Conservation (phyloP, 805 yeast genomes). For the Ogataea populi-albae region DNA sequence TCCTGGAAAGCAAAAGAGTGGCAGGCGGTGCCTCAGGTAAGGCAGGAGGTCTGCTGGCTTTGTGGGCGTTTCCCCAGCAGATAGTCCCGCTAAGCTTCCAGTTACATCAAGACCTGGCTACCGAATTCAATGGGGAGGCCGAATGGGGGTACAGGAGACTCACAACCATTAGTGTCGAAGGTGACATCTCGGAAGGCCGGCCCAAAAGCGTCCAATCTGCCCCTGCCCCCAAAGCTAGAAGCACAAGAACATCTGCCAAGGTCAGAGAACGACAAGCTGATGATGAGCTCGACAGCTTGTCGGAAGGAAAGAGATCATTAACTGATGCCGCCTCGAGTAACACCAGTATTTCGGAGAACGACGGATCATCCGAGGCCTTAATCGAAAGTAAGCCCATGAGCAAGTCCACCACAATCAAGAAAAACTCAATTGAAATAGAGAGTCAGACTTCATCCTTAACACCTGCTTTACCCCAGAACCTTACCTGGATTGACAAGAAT, state of each 20-base stretch:
- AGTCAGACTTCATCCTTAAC: conserved; percentile 15
- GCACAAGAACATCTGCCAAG: conserved; percentile 5
- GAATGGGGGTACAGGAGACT: conserved; percentile 93
- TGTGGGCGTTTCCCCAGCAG: conserved; percentile 97
- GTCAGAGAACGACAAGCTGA: conserved; percentile 6
- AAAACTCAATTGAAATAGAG: conserved; percentile 35
- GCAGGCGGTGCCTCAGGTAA: conserved; percentile 98
- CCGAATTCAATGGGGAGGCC: conserved; percentile 73
- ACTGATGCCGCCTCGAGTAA: conserved; percentile 12
- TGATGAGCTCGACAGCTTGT: conserved; percentile 5
- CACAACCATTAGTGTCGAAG: conserved; percentile 83
- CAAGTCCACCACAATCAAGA: conserved; percentile 32
- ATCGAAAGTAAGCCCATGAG: conserved; percentile 22
- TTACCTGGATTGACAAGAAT: conserved; percentile 72
- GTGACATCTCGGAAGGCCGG: conserved; percentile 50
- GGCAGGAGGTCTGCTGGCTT: conserved; percentile 92
- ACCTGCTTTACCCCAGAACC: conserved; percentile 51
- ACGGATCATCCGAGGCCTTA: conserved; percentile 1
- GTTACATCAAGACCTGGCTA: conserved; percentile 79
- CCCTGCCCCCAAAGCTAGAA: conserved; percentile 1
- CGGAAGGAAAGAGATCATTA: conserved; percentile 10
- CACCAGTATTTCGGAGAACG: conserved; percentile 14
- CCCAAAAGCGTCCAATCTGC: conserved; percentile 7
- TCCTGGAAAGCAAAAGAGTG: conserved; percentile 84
- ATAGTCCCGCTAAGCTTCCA: conserved; percentile 85